Base-by-base conservation (phyloP, 768 basidiomycete species). In the Amanita muscaria region DNA sequence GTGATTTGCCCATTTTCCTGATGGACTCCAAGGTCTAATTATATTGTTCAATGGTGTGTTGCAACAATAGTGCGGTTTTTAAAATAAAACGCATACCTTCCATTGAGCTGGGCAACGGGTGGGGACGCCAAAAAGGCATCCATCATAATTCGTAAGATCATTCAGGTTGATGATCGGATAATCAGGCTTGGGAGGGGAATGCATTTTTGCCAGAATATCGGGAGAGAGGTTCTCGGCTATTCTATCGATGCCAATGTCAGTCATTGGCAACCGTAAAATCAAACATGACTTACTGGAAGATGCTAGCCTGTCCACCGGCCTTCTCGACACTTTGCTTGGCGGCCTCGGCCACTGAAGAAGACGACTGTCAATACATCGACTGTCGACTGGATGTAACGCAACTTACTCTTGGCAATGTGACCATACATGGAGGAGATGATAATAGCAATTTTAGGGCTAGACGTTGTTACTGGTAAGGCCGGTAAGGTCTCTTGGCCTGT, bases 51-150 rank as follows among this genome's bases (percentile, higher is more conserved):
- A n/a, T n/a, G n/a, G n/a, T n/a, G n/a, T n/a, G n/a, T n/a, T n/a
- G n/a, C n/a, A n/a, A n/a, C 10, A 3, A 12, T 14, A 15, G 10
- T 3, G 36, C 27, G 21, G 30, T 10, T 30, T 24, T n/a, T n/a
- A n/a, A n/a, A n/a, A n/a, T n/a, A n/a, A n/a, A n/a, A n/a, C n/a
- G n/a, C n/a, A n/a, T 42, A 77, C 81, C 75, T 83, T 85, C 78
- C 79, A 84, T 53, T 92, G 89, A 2, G 69, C 83, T 19, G 88
- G 77, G 64, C 76, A 93, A 54, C 89, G 82, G 21, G 84, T 85
- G 42, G 83, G 82, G 46, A 88, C 68, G 49, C 87, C 89, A 40
- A 88, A 69, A 51, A 93, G 51, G 72, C 76, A 80, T 5, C 76
- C 88, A 53, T 93, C 86, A 56, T 72, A 84, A 4, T 69, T 46